Base-by-base conservation (phyloP, 2,329 filamentous ascomycete genomes). In the Talaromyces sp. region DNA sequence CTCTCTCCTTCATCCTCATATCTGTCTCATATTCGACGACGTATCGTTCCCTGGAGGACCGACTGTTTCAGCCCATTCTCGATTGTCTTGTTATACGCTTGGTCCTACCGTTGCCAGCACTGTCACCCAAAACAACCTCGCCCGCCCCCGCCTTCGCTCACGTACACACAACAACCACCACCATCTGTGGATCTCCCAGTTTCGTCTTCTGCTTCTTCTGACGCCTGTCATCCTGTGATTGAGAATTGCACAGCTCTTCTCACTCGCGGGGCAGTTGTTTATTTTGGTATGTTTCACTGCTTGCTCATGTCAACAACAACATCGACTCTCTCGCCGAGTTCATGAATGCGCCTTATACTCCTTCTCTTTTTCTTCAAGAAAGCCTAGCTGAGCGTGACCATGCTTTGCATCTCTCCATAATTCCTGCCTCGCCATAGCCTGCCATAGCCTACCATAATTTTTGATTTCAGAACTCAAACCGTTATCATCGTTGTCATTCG, bases 11-110 rank as follows among this genome's bases (percentile, higher is more conserved):
- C 58, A 40, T 34, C 63, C 40, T 58, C 64, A 43, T 66, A 43
- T 61, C 31, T 61, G 58, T 65, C 51, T 65, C 63, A 56, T 54
- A 61, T 51, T 38, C 22, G 70, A 65, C 56, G 10, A 59, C 56
- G 22, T 59, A 70, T 75, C 74, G 72, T 77, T 77, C 76, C 76
- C 76, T 71, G 77, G 77, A 71, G 77, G 76, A 79, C 77, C 76
- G 72, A 74, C 74, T 73, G 74, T 73, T 72, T 73, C 70, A 70
- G 68, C 65, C 67, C 68, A 65, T 62, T 67, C 61, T 65, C 40
- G 22, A 58, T 38, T 47, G 54, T 59, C 56, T 59, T 59, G 49
- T 53, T 36, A 36, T 53, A 22, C 45, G 29, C 49, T 29, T 53
- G 29, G 63, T 49, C 17, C 36, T 34, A 38, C 63, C 29, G 38